Evolutionary conservation across 441 rosid genomes (phyloP).

Genomic region (Eruca vesicaria): DNA sequence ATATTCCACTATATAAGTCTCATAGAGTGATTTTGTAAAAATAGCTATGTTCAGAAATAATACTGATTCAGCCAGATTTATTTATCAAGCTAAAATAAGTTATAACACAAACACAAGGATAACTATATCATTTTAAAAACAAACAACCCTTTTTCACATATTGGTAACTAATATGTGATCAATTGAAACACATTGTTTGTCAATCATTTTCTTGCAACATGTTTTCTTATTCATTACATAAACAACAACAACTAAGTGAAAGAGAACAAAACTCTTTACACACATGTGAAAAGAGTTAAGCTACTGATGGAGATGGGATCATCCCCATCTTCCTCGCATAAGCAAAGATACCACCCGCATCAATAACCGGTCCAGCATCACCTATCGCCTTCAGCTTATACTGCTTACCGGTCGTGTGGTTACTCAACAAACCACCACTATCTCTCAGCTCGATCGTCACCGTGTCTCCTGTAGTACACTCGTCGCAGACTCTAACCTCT

Average conservation of each 20-base stretch:
- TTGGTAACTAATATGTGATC: not conserved
- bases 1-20: not conserved
- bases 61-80: not conserved
- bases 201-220: not conserved
- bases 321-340: constrained; percentile 78
- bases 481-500: constrained; percentile 76
- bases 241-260: not conserved
- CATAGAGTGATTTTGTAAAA: not conserved
- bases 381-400: constrained; percentile 78
- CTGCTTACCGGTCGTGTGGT: constrained; percentile 74
- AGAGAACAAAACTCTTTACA: not conserved
- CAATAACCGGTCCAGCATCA: constrained; percentile 86
- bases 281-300: constrained; percentile 1
- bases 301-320: constrained; percentile 46
- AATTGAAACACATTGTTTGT: not conserved
- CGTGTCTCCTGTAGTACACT: constrained; percentile 73
- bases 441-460: constrained; percentile 64
- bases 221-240: not conserved
- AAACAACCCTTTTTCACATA: not conserved
- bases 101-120: not conserved
- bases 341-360: constrained; percentile 88
- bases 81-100: not conserved
- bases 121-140: not conserved
- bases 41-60: not conserved
- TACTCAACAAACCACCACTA: constrained; percentile 54